phyloP scores from a whole-genome alignment of 73 alveolate species.

The Tetrahymena elliotti region DNA sequence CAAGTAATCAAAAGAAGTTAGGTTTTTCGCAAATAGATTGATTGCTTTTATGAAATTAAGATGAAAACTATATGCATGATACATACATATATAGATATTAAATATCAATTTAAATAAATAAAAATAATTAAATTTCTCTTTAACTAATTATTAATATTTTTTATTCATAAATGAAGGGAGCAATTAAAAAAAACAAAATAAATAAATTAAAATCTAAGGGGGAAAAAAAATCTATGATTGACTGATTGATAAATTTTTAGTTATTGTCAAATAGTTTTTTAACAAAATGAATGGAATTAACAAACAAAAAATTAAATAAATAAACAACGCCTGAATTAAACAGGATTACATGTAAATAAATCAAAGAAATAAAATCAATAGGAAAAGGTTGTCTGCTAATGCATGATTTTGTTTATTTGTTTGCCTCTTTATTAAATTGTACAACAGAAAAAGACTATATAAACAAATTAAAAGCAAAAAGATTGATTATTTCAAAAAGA shows the following conservation, averaged over 20 bases:
- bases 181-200: too few species aligned
- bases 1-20: neutral
- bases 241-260: too few species aligned
- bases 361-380: neutral
- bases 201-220: neutral
- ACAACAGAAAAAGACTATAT: neutral
- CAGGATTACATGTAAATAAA: neutral
- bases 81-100: neutral
- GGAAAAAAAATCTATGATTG: neutral
- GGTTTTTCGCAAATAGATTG: neutral
- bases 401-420: neutral
- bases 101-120: neutral
- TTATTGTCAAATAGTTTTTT: too few species aligned
- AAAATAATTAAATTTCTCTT: neutral
- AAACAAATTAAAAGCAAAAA: neutral
- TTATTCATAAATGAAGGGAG: neutral
- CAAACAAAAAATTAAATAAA: too few species aligned
- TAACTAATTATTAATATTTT: neutral
- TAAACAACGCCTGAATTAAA: neutral
- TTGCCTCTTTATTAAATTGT: neutral
- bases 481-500: neutral
- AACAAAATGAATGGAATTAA: neutral
- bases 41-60: neutral
- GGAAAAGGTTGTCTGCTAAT: too few species aligned
- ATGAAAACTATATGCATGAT: too few species aligned